These are phyloP conservation scores for Camellia sinensis DNA, from an alignment of 148 eudicot species.

Conservation along the genomic window DNA sequence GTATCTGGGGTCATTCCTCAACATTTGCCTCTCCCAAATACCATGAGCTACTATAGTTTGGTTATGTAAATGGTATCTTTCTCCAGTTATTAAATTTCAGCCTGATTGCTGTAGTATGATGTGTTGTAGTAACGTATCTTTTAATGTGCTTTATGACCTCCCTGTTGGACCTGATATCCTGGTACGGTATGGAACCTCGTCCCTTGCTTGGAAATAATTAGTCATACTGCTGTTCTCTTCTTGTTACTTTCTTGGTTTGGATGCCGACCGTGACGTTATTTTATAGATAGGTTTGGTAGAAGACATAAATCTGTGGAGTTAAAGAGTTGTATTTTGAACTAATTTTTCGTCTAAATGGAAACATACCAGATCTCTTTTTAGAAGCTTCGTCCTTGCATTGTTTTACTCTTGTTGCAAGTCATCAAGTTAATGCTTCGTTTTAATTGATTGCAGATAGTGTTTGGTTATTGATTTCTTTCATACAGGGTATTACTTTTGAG, in stretches of 20 bases:
- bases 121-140: not conserved
- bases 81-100: not conserved
- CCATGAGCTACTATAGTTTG: not conserved
- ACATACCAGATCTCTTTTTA: not conserved
- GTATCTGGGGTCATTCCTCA: not conserved
- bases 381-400: not conserved
- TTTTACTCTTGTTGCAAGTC: not conserved
- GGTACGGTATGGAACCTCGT: not conserved
- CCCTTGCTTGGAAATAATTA: not conserved
- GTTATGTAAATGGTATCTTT: not conserved
- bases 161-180: not conserved
- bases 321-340: not conserved
- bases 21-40: not conserved
- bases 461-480: not conserved
- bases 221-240: not conserved
- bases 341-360: not conserved
- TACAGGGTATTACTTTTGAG: conserved; percentile 78
- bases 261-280: not conserved
- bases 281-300: not conserved
- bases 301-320: not conserved
- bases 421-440: not conserved
- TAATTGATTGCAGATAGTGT: not conserved
- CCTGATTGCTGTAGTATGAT: not conserved
- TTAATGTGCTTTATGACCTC: not conserved
- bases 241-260: not conserved